Evolutionary conservation across 345 rosid genomes (phyloP), one percentile per base, ranked within the genome.

Genomic region (Pistacia vera): DNA sequence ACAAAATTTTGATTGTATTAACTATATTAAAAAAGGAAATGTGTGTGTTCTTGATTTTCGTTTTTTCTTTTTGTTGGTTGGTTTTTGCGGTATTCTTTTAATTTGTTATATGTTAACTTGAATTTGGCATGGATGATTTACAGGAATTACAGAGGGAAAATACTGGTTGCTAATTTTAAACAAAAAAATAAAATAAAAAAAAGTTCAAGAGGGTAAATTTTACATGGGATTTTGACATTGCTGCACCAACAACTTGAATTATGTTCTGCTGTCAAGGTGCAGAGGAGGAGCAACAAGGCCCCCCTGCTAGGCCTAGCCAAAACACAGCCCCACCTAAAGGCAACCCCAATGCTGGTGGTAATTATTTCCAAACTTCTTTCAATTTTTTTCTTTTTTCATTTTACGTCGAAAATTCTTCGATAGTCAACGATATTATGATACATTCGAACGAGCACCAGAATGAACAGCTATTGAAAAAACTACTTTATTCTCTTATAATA

Each of bases 181-280:
- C 9, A 41, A 41, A 41, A 41, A 41, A 7, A 8, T 41, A 7
- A 6, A 41, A 41, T 41, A 41, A 25, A 25, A 25, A 25, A 25
- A 25, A 25, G 25, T 41, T 41, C 8, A 41, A 41, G 46, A 6
- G 46, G 46, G 46, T 41, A 10, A 41, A 36, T 3, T 17, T 56
- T 51, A 72, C 57, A 72, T 81, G 85, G 46, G 48, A 54, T 20
- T 14, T 63, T 76, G 72, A 79, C 35, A 49, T 68, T 28, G 58
- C 33, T 80, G 62, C 55, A 65, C 61, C 72, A 44, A 73, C 63
- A 54, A 66, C 65, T 72, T 77, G 78, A 85, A 72, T 70, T 35
- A 93, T 96, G 98, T 91, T 87, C 76, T 96, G 99, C 83, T 96
- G 99, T 76, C 95, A 92, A 74, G 99, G 88, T 72, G 80, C 85